Conservation (phyloP, 768 basidiomycete genomes). For the Lyophyllum atratum region DNA sequence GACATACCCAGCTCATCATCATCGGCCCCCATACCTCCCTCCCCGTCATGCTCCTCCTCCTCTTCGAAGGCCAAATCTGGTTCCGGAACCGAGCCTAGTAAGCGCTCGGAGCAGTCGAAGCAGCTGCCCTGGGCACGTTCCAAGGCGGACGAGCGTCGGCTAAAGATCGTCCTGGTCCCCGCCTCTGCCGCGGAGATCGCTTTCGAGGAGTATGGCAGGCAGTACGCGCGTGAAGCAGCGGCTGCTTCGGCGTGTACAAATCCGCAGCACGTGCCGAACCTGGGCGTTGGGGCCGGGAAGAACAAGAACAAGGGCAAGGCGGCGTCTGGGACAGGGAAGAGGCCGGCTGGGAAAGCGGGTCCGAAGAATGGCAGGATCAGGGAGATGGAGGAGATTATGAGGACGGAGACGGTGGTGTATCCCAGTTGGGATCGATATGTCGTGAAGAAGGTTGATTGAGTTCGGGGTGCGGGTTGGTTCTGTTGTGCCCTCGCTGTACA, state of each 20-base stretch:
- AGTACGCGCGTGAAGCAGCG: conserved; percentile 7
- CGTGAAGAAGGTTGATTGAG: conserved; percentile 40
- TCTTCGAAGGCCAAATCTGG: conserved; percentile 15
- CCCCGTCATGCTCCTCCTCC: conserved; percentile 20
- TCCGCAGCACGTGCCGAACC: neutral
- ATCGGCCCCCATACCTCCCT: conserved; percentile 25
- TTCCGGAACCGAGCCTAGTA: conserved; percentile 8
- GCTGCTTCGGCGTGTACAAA: neutral
- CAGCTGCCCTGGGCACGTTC: conserved; percentile 55
- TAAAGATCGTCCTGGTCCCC: conserved; percentile 53
- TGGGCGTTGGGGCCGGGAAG: neutral
- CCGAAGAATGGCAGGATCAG: conserved; percentile 30
- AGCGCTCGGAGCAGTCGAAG: conserved; percentile 40
- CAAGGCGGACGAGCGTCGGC: conserved; percentile 49
- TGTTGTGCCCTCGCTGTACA: neutral
- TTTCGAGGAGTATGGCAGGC: conserved; percentile 13
- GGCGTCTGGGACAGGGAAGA: conserved; percentile 26
- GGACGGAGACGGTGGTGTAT: conserved; percentile 50
- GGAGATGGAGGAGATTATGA: conserved; percentile 30
- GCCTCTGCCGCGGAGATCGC: conserved; percentile 33
- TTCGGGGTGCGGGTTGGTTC: neutral
- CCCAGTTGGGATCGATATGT: conserved; percentile 71
- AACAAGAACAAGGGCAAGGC: conserved; percentile 15
- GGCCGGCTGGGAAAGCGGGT: conserved; percentile 26
- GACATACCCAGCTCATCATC: conserved; percentile 9